Conservation (phyloP, 257 asterid species). For the Przewalskia tangutica region DNA sequence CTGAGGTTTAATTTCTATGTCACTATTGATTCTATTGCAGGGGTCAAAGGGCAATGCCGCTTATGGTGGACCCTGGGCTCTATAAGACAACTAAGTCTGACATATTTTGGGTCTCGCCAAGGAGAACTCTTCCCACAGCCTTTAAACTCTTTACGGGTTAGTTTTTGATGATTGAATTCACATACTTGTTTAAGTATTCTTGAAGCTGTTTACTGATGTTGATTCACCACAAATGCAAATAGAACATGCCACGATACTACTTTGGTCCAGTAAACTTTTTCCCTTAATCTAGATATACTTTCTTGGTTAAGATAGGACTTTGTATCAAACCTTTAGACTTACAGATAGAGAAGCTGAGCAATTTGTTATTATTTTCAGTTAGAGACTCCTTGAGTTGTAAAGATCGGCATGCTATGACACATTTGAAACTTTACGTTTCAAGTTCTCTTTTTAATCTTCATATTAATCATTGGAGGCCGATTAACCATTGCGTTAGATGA, state of each 20-base stretch:
- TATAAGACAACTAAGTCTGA: conserved; percentile 32
- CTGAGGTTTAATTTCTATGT: not conserved
- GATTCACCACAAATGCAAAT: not conserved
- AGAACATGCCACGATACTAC: not conserved
- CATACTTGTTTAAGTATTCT: not conserved
- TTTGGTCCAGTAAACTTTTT: not conserved
- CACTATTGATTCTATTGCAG: conserved; percentile 13
- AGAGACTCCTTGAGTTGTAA: not conserved
- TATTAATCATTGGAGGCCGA: not conserved
- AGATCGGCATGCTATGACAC: not conserved
- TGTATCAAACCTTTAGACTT: not conserved
- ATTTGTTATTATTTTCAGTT: not conserved
- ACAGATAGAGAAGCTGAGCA: not conserved
- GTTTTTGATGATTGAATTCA: conserved; percentile 15
- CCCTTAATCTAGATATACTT: not conserved
- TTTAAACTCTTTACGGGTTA: conserved; percentile 79
- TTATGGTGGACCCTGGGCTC: conserved; percentile 43
- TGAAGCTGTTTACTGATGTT: not conserved
- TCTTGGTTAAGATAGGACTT: not conserved
- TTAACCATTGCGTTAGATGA: not conserved
- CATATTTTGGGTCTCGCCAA: conserved; percentile 30
- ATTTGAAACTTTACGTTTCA: not conserved
- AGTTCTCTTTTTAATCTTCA: not conserved
- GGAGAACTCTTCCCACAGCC: conserved; percentile 30
- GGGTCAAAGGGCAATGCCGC: conserved; percentile 38